Conservation (phyloP, 2,329 filamentous ascomycete genomes). For the Clonostachys chloroleuca region DNA sequence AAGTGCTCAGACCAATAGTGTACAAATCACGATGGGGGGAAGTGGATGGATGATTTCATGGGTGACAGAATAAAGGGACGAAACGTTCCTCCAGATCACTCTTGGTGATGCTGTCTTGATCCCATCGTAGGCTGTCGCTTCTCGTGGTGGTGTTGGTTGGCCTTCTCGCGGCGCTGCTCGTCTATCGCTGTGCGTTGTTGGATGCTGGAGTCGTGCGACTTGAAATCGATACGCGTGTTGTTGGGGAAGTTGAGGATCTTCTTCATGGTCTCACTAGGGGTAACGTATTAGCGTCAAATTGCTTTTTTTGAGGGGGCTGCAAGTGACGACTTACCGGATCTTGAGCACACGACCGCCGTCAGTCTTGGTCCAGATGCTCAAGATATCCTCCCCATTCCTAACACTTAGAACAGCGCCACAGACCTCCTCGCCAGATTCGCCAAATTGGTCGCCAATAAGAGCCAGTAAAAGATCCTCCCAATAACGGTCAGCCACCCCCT, state of each 20-base stretch:
- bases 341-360: constrained; percentile 92
- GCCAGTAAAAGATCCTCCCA: constrained; percentile 94
- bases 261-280: constrained; percentile 82
- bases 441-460: constrained; percentile 90
- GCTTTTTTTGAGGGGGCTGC: neutral
- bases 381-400: constrained; percentile 90
- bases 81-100: constrained; percentile 3
- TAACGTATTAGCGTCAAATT: constrained; percentile 5
- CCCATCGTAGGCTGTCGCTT: constrained; percentile 24
- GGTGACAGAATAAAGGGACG: neutral
- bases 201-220: constrained; percentile 94
- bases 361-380: constrained; percentile 96
- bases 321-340: constrained; percentile 65
- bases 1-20: constrained; percentile 5
- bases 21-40: constrained; percentile 3
- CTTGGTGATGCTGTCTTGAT: constrained; percentile 25
- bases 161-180: constrained; percentile 85
- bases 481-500: constrained; percentile 92
- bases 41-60: neutral
- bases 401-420: constrained; percentile 94
- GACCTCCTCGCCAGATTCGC: constrained; percentile 87
- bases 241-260: constrained; percentile 79
- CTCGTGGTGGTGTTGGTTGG: constrained; percentile 39
- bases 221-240: constrained; percentile 91
- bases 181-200: constrained; percentile 87